Conservation (phyloP, 192 early-diverging fungal genomes). For the Coemansia sp. region DNA sequence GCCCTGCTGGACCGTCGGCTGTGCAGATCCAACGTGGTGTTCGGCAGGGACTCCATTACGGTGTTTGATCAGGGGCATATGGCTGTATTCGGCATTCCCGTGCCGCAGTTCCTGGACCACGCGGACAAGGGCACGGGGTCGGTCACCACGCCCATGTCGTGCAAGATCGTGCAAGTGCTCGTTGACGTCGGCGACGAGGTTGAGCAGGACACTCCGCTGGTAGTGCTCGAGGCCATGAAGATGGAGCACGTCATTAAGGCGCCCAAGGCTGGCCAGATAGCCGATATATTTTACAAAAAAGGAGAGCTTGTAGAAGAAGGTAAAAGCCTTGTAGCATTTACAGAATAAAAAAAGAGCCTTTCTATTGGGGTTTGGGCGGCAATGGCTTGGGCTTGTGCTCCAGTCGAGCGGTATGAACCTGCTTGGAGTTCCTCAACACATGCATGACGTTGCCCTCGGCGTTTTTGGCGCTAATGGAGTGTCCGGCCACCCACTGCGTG, state of each 20-base stretch:
- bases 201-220: conserved; percentile 72
- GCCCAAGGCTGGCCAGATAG: conserved; percentile 68
- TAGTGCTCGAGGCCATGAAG: conserved; percentile 97
- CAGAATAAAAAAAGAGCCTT: conserved; percentile 48
- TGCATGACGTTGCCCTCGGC: background rate
- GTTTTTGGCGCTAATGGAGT: conserved; percentile 33
- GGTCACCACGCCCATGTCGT: conserved; percentile 93
- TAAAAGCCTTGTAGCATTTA: conserved; percentile 76
- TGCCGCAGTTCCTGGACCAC: conserved; percentile 57
- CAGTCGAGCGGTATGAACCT: too few relatives aligned
- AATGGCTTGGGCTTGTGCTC: too few relatives aligned
- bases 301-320: conserved; percentile 88
- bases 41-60: conserved; percentile 57
- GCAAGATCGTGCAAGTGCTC: conserved; percentile 87
- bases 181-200: conserved; percentile 75
- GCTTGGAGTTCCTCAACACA: background rate
- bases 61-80: conserved; percentile 60
- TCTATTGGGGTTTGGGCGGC: too few relatives aligned
- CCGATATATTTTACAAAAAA: conserved; percentile 73
- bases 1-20: conserved; percentile 61
- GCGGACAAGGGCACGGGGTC: conserved; percentile 55
- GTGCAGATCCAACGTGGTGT: conserved; percentile 63
- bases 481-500: conserved; percentile 37
- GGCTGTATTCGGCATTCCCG: conserved; percentile 54
- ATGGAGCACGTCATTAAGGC: conserved; percentile 96